Conservation (phyloP, 2,329 filamentous ascomycete species). For the Aotearoamyces nothofagi region DNA sequence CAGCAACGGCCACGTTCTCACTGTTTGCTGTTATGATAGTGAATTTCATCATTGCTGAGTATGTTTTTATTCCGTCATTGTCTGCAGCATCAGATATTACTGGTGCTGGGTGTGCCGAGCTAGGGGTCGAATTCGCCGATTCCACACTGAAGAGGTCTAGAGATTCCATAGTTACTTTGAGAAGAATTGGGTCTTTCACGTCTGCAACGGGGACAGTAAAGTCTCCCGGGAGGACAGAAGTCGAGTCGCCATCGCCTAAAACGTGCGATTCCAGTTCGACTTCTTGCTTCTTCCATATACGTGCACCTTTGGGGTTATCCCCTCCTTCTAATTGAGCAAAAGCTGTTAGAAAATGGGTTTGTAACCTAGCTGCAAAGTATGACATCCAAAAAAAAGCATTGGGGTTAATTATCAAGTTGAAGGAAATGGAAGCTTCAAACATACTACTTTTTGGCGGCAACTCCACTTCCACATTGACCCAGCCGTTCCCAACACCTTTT, state of each 20-base stretch:
- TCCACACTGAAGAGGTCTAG: slow-evolving; percentile 31
- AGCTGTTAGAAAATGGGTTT: neutral
- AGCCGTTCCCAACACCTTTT: slow-evolving; percentile 34
- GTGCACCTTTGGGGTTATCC: slow-evolving; percentile 34
- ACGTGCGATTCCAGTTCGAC: slow-evolving; percentile 46
- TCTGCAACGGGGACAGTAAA: slow-evolving; percentile 47
- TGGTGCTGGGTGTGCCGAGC: slow-evolving; percentile 22
- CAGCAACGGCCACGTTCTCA: slow-evolving; percentile 5
- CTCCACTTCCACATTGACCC: slow-evolving; percentile 42
- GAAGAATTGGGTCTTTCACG: slow-evolving; percentile 27
- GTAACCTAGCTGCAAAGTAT: too few relatives aligned
- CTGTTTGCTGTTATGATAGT: too few relatives aligned
- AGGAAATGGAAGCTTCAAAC: slow-evolving; percentile 2
- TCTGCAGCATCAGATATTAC: neutral
- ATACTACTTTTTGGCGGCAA: slow-evolving; percentile 23
- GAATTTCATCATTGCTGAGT: slow-evolving; percentile 18
- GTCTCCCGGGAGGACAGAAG: slow-evolving; percentile 40
- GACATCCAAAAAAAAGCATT: neutral
- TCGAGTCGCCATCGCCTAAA: slow-evolving; percentile 38
- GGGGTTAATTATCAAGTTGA: slow-evolving; percentile 1
- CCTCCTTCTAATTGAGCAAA: slow-evolving; percentile 26
- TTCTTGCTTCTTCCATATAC: slow-evolving; percentile 43
- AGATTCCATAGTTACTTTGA: slow-evolving; percentile 32
- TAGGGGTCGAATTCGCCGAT: too few relatives aligned
- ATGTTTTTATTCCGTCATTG: slow-evolving; percentile 21